phyloP scores from a whole-genome alignment of 2,329 filamentous ascomycete genomes.

The Metarhizium humberi region DNA sequence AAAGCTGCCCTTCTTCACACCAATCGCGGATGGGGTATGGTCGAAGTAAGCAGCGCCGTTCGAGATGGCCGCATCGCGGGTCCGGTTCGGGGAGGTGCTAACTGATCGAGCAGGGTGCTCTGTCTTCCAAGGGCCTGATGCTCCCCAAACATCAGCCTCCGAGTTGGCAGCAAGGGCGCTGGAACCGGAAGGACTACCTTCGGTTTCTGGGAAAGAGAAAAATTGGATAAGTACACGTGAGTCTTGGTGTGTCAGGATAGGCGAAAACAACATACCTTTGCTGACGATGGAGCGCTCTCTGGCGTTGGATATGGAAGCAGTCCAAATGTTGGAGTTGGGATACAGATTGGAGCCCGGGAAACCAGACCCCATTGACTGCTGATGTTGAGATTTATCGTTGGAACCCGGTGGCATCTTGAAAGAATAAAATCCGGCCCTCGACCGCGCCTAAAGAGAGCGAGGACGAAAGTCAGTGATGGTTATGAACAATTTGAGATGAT shows the following conservation, averaged over 20 bases:
- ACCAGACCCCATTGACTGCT: conserved; percentile 31
- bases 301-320: conserved; percentile 30
- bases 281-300: conserved; percentile 31
- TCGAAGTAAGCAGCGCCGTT: conserved; percentile 37
- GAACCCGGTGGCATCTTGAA: conserved; percentile 26
- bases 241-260: background rate
- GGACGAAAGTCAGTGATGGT: conserved; percentile 12
- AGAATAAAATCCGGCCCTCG: conserved; percentile 26
- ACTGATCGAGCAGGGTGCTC: conserved; percentile 34
- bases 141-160: conserved; percentile 54
- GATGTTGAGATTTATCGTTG: conserved; percentile 19
- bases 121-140: conserved; percentile 48
- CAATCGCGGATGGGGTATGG: conserved; percentile 34
- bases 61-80: conserved; percentile 36
- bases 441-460: conserved; percentile 20
- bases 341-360: conserved; percentile 28
- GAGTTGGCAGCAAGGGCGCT: conserved; percentile 60
- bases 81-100: conserved; percentile 49
- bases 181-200: conserved; percentile 51
- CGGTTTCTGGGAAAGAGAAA: conserved; percentile 14
- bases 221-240: conserved; percentile 6
- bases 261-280: conserved; percentile 34
- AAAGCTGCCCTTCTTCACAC: conserved; percentile 22
- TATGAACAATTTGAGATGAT: conserved; percentile 7
- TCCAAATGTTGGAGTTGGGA: conserved; percentile 26